A percentile compares a stretch with the other conserved stretches of the same genome.
These are phyloP conservation scores for Vitis hybrid DNA, from an alignment of 177 flowering plant genomes.

Conservation along the genomic window DNA sequence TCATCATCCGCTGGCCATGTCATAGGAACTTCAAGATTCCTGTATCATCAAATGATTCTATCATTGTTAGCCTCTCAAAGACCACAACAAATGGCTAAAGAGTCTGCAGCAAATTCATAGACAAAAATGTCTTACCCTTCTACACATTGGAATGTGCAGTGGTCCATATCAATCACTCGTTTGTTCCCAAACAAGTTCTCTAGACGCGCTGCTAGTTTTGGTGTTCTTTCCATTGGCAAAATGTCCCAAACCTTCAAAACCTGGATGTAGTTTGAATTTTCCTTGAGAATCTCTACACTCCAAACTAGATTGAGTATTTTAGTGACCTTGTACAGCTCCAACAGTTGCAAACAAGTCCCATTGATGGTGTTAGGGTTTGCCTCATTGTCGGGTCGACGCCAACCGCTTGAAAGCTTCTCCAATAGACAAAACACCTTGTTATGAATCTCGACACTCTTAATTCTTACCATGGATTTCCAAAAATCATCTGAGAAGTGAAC, in stretches of 20 bases:
- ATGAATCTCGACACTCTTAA: constrained; percentile 14
- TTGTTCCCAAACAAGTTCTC: constrained; percentile 11
- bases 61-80: neutral
- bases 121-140: constrained; percentile 17
- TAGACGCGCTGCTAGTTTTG: constrained; percentile 10
- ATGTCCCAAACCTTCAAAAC: constrained; percentile 24
- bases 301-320: constrained; percentile 23
- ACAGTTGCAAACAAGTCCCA: constrained; percentile 25
- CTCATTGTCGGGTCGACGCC: constrained; percentile 23
- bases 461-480: constrained; percentile 26
- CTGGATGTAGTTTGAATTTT: constrained; percentile 21
- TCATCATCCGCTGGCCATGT: neutral
- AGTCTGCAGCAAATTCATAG: neutral
- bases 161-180: constrained; percentile 11
- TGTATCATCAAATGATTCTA: constrained; percentile 2
- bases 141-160: constrained; percentile 11
- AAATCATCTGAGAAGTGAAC: constrained; percentile 24
- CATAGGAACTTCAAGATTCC: constrained; percentile 11
- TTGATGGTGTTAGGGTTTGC: neutral
- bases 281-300: constrained; percentile 30
- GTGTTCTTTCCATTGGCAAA: constrained; percentile 9
- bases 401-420: constrained; percentile 41
- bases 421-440: constrained; percentile 25
- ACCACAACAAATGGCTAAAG: neutral
- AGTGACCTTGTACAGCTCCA: constrained; percentile 25